Conservation (phyloP, 495 filamentous ascomycete species). For the Trichodelitschia bisporula region DNA sequence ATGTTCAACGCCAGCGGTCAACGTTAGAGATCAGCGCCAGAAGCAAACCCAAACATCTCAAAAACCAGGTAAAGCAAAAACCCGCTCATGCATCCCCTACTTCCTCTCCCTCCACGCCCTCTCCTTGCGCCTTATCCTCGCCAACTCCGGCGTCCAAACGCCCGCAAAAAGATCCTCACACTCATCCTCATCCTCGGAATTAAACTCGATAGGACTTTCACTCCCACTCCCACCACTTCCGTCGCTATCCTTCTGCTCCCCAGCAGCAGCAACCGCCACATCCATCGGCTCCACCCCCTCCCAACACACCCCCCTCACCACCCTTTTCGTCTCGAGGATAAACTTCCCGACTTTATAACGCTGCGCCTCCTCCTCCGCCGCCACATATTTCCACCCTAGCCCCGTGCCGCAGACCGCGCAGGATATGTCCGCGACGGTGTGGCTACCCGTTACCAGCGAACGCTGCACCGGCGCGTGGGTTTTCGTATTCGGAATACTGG, state of each 20-base stretch:
- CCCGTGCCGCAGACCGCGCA: conserved; percentile 39
- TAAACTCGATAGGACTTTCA: conserved; percentile 37
- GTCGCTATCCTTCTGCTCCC: conserved; percentile 1
- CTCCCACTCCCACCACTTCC: conserved; percentile 4
- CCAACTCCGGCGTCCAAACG: conserved; percentile 51
- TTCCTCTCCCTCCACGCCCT: conserved; percentile 21
- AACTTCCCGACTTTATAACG: conserved; percentile 90
- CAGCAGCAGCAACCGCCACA: conserved; percentile 2
- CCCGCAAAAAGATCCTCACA: conserved; percentile 85
- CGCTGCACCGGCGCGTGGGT: conserved; percentile 38
- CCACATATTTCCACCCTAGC: conserved; percentile 86
- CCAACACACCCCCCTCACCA: conserved; percentile 40
- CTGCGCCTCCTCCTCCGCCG: conserved; percentile 56
- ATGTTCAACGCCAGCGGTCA: no score
- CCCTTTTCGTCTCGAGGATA: conserved; percentile 69
- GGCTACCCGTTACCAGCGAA: conserved; percentile 49
- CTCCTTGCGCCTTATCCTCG: conserved; percentile 33
- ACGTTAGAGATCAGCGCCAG: no score
- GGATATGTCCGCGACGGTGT: conserved; percentile 18
- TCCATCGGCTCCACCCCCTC: conserved; percentile 20
- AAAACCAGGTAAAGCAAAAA: neutral
- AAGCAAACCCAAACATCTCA: no score
- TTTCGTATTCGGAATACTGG: conserved; percentile 27
- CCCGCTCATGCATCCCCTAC: neutral
- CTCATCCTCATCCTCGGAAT: conserved; percentile 82